Conservation (phyloP, 192 early-diverging fungal species). For the Mortierella hygrophila region DNA sequence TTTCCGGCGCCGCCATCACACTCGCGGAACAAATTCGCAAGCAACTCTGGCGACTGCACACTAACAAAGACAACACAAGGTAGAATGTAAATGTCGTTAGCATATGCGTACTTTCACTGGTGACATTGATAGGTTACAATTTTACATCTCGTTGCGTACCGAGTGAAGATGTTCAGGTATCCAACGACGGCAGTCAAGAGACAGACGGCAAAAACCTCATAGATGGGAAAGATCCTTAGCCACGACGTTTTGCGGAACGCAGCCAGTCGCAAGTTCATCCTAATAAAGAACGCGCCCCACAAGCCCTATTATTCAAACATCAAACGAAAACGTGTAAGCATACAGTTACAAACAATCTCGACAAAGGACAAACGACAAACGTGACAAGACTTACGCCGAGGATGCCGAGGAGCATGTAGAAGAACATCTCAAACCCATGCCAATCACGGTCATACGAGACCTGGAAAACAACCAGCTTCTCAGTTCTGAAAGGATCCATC, state of each 20-base stretch:
- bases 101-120: too few species aligned
- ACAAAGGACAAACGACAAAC: neutral
- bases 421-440: conserved; percentile 92
- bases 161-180: conserved; percentile 86
- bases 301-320: conserved; percentile 71
- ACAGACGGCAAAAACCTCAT: conserved; percentile 80
- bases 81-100: too few species aligned
- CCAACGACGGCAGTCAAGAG: conserved; percentile 79
- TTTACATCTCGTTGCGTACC: conserved; percentile 53
- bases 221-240: conserved; percentile 76
- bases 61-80: conserved; percentile 47
- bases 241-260: conserved; percentile 81
- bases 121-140: too few species aligned
- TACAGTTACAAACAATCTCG: neutral
- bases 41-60: conserved; percentile 86
- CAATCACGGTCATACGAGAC: conserved; percentile 91
- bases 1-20: conserved; percentile 71
- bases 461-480: conserved; percentile 89
- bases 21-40: conserved; percentile 91
- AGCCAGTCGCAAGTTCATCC: conserved; percentile 76
- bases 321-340: neutral
- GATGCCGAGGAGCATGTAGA: conserved; percentile 86
- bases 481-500: conserved; percentile 83
- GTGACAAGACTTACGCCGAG: conserved; percentile 71
- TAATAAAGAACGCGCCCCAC: conserved; percentile 85